Base-by-base conservation (phyloP, 1,284 basidiomycete species). In the Ganoderma sp. region DNA sequence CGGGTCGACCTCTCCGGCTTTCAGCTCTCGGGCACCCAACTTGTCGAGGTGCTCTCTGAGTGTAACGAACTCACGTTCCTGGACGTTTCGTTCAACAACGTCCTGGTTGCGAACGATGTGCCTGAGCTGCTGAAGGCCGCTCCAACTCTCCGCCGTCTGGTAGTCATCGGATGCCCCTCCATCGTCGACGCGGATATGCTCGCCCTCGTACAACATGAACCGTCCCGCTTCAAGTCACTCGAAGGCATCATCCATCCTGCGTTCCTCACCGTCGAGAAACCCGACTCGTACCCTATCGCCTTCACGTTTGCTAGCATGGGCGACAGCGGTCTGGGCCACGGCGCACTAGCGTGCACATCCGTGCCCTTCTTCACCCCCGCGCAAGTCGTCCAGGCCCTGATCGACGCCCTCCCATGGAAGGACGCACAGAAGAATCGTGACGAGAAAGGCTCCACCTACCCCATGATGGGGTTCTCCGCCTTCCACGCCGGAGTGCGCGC, bases 221-320 rank as follows among this genome's bases (percentile, higher is more conserved):
- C 78, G 0, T 25, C 69, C 17, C 71, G 78, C 2, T 79, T 79
- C 65, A 63, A 68, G 42, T 56, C 61, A 28, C 39, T 81, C 17
- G 76, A 79, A 37, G 75, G 75, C 19, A 65, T 81, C 61, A 64
- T 78, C 25, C 79, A 81, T 57, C 75, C 76, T 0, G 48, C 66
- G 3, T 67, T 77, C 65, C 63, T 73, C 41, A 37, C 65, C 3
- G 50, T 67, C 39, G n/a, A 25, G 6, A 59, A 65, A 25, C 67
- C 62, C 1, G 66, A 45, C 3, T 12, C 6, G 0, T 66, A 62
- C 8, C 68, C 67, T 0, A 32, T 39, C 17, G 48, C 67, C 10
- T 71, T 73, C 61, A 66, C 70, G 1, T 61, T 70, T 12, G 42
- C 50, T 2, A 57, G 10, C n/a, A 19, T 10, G 15, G 37, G 37